Evolutionary conservation across 495 filamentous ascomycete species (phyloP).

Genomic region (Glonium stellatum): DNA sequence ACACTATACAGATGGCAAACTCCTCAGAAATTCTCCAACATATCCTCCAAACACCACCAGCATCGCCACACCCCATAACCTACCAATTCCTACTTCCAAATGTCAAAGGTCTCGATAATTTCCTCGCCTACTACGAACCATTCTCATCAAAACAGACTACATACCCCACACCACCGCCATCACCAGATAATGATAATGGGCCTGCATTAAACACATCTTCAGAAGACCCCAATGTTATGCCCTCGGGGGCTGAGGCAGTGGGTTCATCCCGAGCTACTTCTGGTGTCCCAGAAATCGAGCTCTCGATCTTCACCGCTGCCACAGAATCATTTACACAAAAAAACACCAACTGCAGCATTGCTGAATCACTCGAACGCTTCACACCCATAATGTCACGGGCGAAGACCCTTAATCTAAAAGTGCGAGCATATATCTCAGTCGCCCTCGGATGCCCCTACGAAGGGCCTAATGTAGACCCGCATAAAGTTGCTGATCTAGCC

Average conservation of each 20-base stretch:
- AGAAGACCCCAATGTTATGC: slow-evolving; percentile 39
- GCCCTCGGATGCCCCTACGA: slow-evolving; percentile 93
- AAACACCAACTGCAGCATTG: slow-evolving; percentile 87
- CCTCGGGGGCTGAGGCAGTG: slow-evolving; percentile 27
- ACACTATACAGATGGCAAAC: slow-evolving; percentile 69
- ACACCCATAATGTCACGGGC: slow-evolving; percentile 66
- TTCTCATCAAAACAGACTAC: slow-evolving; percentile 24
- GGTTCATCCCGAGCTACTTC: slow-evolving; percentile 10
- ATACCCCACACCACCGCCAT: slow-evolving; percentile 34
- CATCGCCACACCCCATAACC: slow-evolving; percentile 58
- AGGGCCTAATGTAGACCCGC: slow-evolving; percentile 70
- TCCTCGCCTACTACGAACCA: slow-evolving; percentile 40
- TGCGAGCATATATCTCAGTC: slow-evolving; percentile 91
- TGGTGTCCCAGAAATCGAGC: slow-evolving; percentile 47
- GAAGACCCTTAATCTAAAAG: slow-evolving; percentile 61
- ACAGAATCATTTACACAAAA: slow-evolving; percentile 85
- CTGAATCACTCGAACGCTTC: slow-evolving; percentile 71
- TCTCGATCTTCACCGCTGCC: slow-evolving; percentile 88
- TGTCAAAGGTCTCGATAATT: slow-evolving; percentile 65
- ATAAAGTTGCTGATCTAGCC: slow-evolving; percentile 76
- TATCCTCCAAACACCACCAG: slow-evolving; percentile 54
- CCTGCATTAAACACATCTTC: slow-evolving; percentile 41
- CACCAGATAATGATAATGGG: slow-evolving; percentile 30
- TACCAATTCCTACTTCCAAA: slow-evolving; percentile 96
- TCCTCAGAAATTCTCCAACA: slow-evolving; percentile 74